These are phyloP conservation scores for Penicillium parvum DNA, from an alignment of 495 filamentous ascomycete genomes.

Conservation along the genomic window DNA sequence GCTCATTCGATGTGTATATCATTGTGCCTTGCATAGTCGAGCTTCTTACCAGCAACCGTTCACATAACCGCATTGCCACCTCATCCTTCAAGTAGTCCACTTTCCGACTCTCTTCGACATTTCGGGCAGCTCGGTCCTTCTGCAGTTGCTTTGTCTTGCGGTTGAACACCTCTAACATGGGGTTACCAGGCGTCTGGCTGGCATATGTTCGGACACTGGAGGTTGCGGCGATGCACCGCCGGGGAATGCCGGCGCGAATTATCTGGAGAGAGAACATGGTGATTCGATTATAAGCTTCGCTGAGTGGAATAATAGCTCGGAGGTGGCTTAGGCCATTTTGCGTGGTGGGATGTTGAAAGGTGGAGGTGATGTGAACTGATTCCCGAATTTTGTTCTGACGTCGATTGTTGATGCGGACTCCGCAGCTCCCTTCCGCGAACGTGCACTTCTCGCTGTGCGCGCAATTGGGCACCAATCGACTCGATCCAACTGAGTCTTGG, in stretches of 20 bases:
- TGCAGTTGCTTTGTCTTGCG: constrained; percentile 80
- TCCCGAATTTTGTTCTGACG: constrained; percentile 29
- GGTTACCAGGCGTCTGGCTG: constrained; percentile 67
- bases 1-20: too few species aligned
- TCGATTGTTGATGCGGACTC: constrained; percentile 31
- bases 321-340: constrained; percentile 8
- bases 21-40: constrained; percentile 2
- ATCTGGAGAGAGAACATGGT: constrained; percentile 29
- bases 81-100: constrained; percentile 93
- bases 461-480: constrained; percentile 3
- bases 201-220: constrained; percentile 57
- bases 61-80: constrained; percentile 77
- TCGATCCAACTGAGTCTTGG: neutral
- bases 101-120: constrained; percentile 66
- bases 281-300: neutral
- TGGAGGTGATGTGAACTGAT: constrained; percentile 6
- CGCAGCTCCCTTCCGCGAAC: constrained; percentile 23
- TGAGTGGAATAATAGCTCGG: neutral
- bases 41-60: constrained; percentile 68
- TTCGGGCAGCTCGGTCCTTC: constrained; percentile 73
- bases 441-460: constrained; percentile 12
- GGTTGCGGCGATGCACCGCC: constrained; percentile 12
- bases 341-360: constrained; percentile 6
- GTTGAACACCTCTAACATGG: constrained; percentile 88
- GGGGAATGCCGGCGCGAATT: constrained; percentile 20